Evolutionary conservation across 2,329 filamentous ascomycete genomes (phyloP).

Genomic region (Colletotrichum limetticola): DNA sequence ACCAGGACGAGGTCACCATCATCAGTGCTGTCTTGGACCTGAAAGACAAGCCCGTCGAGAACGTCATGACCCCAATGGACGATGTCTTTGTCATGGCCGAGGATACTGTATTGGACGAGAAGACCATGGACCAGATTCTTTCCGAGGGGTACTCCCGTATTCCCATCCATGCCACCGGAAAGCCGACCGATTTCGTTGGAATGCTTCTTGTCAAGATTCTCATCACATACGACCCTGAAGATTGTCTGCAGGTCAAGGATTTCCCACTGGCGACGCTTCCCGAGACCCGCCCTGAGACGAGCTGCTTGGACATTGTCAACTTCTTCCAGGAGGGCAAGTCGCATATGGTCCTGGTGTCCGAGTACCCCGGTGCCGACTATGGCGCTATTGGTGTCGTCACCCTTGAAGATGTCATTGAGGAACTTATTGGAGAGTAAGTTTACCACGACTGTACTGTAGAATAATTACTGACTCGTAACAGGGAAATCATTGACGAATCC

Average conservation of each 20-base stretch:
- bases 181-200: conserved; percentile 88
- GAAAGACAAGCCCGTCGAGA: conserved; percentile 94
- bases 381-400: conserved; percentile 95
- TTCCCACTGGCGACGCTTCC: conserved; percentile 94
- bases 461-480: conserved; percentile 44
- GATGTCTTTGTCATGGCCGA: conserved; percentile 98
- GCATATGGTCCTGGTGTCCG: conserved; percentile 97
- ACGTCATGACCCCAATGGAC: conserved; percentile 98
- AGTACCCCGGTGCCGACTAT: conserved; percentile 87
- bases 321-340: conserved; percentile 99
- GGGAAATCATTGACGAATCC: conserved; percentile 98
- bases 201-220: conserved; percentile 99
- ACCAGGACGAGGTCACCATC: conserved; percentile 98
- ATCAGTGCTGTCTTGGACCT: conserved; percentile 96
- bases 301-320: conserved; percentile 98
- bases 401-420: conserved; percentile 97
- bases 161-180: conserved; percentile 89
- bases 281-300: conserved; percentile 94
- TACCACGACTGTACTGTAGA: background rate
- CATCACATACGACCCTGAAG: conserved; percentile 98
- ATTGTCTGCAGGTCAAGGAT: conserved; percentile 85
- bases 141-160: conserved; percentile 96
- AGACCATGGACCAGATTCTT: conserved; percentile 93
- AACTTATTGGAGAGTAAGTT: conserved; percentile 94
- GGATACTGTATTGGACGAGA: conserved; percentile 90